A percentile compares a stretch with the other conserved stretches of the same genome.
These are phyloP conservation scores for Emergomyces africanus DNA, from an alignment of 2,329 filamentous ascomycete genomes.

Conservation along the genomic window DNA sequence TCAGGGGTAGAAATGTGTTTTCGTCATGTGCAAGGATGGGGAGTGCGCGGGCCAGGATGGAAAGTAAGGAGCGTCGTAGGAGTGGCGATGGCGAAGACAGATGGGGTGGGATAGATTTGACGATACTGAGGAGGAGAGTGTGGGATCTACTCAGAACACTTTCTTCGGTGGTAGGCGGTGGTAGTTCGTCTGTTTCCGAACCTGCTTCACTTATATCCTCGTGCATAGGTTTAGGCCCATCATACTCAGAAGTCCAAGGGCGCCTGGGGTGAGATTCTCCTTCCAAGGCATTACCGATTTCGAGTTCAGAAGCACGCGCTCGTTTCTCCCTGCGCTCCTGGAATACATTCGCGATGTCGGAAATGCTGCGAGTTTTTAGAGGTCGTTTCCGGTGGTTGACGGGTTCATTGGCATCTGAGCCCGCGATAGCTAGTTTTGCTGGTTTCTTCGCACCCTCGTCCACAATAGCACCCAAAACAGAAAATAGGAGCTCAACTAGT, in stretches of 20 bases:
- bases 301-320: conserved; percentile 14
- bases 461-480: conserved; percentile 69
- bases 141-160: conserved; percentile 66
- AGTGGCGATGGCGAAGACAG: conserved; percentile 72
- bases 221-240: conserved; percentile 9
- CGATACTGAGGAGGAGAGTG: conserved; percentile 66
- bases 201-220: conserved; percentile 13
- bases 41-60: conserved; percentile 60
- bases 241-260: conserved; percentile 15
- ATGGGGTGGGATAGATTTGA: conserved; percentile 76
- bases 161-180: conserved; percentile 33
- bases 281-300: conserved; percentile 8
- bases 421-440: conserved; percentile 33
- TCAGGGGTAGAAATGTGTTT: conserved; percentile 71
- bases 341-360: conserved; percentile 23
- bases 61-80: conserved; percentile 65
- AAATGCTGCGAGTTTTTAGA: conserved; percentile 20
- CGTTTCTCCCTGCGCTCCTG: conserved; percentile 22
- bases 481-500: conserved; percentile 75
- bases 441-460: conserved; percentile 59
- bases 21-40: conserved; percentile 63
- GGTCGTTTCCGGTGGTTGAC: conserved; percentile 19
- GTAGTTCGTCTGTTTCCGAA: conserved; percentile 22
- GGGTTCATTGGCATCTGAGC: conserved; percentile 12
- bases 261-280: conserved; percentile 14